Evolutionary conservation across 257 asterid species (phyloP), one percentile per base, ranked within the genome.

Genomic region (Jacaranda mimosifolia): DNA sequence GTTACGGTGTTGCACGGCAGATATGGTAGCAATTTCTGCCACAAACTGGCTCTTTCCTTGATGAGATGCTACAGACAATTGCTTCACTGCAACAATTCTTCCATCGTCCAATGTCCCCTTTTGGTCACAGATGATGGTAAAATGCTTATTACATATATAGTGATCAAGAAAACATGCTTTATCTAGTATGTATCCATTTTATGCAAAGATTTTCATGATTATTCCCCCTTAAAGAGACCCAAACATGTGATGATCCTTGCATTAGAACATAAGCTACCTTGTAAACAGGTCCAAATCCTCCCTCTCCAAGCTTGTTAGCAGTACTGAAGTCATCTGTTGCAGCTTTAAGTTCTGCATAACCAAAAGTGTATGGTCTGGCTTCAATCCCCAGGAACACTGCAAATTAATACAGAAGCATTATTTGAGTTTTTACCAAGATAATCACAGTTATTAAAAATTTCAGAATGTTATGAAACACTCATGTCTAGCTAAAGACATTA

Each of bases 241-340:
- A 26, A 58, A 18, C 70, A 60, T 32, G 59, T 49, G 51, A 76
- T 11, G 10, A 11, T 35, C 57, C 57, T 63, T 62, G 32, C 10
- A 7, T 39, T 1, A 13, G 38, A 67, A 14, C 7, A 15, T 3
- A 62, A 53, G 19, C 60, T 85, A 91, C 96, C 97, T 89, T 86
- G 90, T 77, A 93, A 67, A 93, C 96, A 8, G 98, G 89, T 79
- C 98, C 97, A 68, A 93, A 93, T 70, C 98, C 97, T 74, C 98
- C 97, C 84, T 91, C 97, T 77, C 98, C 97, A 49, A 93, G 94
- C 82, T 86, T 91, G 74, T 88, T 90, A 77, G 81, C 86, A 68
- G 83, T 58, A 85, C 68, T 79, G 69, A 93, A 93, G 81, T 90
- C 95, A 67, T 83, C 77, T 9, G 97, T 93, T 11, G 96, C 94